A percentile compares a stretch with the other conserved stretches of the same genome.
Evolutionary conservation across 345 rosid species (phyloP).

Genomic region (Hypericum perforatum): DNA sequence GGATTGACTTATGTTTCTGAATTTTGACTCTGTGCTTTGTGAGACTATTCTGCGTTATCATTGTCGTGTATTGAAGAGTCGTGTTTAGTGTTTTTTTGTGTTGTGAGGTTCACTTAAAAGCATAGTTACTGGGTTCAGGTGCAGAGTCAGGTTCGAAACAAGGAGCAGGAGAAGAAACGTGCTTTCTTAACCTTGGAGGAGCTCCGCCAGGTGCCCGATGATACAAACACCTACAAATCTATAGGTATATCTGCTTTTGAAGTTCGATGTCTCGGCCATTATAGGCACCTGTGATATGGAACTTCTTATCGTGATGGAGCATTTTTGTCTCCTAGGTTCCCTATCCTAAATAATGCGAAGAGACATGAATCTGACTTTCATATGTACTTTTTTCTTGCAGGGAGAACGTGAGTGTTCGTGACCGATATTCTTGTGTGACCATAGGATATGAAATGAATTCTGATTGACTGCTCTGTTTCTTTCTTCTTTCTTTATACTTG

Average conservation of each 20-base stretch:
- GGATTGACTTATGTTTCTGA: no score
- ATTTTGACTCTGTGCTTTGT: no score
- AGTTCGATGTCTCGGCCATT: neutral
- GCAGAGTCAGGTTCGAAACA: slow-evolving; percentile 74
- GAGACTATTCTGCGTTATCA: no score
- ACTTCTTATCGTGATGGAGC: no score
- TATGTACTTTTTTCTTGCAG: slow-evolving; percentile 43
- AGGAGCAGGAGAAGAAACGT: slow-evolving; percentile 89
- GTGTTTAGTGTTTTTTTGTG: no score
- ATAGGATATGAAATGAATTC: slow-evolving; percentile 13
- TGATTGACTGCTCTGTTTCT: slow-evolving; percentile 14
- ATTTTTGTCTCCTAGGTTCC: neutral
- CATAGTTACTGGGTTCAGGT: slow-evolving; percentile 41
- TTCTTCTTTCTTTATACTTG: slow-evolving; percentile 15
- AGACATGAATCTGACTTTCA: neutral
- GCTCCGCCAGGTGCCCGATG: slow-evolving; percentile 58
- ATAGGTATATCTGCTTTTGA: slow-evolving; percentile 29
- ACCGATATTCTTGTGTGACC: neutral
- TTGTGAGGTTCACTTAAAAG: neutral
- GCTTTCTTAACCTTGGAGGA: slow-evolving; percentile 92
- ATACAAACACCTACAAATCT: slow-evolving; percentile 84
- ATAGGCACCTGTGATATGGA: no score
- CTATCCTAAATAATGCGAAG: neutral
- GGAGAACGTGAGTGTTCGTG: slow-evolving; percentile 76
- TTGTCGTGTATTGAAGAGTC: no score